Evolutionary conservation across 176 grass and related monocot species (phyloP), one percentile per base, ranked within the genome.

Genomic region (Lolium rigidum): DNA sequence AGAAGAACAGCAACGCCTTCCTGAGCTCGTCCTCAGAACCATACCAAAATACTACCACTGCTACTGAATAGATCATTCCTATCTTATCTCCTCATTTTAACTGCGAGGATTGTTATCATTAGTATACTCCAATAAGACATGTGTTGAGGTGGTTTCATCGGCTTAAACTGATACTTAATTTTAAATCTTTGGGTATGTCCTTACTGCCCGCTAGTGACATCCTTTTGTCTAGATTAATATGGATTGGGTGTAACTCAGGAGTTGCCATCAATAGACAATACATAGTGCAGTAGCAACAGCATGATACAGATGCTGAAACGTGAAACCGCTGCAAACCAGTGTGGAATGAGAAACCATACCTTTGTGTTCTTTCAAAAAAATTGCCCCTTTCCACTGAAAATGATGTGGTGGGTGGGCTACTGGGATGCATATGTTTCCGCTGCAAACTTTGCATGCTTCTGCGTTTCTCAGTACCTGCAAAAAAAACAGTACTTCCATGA

Each of bases 321-420:
- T 76, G 57, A 61, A 77, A 76, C 52, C 59, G 68, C 80, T 3
- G 16, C 7, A 50, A 74, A 83, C 24, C 22, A 79, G 20, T 15
- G 49, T 59, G 25, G 50, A 22, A 28, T 77, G 58, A 81, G 52
- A 81, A 84, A 44, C 52, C 81, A 84, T 39, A 85, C 64, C 62
- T 64, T 82, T 84, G 76, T 69, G 68, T 51, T 82, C 56, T 79
- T 86, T 52, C 56, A 55, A 73, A 65, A 16, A 83, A 43, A 43
- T 7, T 73, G 31, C 51, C n/a, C 17, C 84, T 90, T 87, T 90
- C 65, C 78, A 65, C 22, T 91, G 90, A 91, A 77, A 91, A 91
- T 85, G 86, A 88, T 91, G 82, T 22, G 26, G 35, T 38, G n/a
- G 57, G 55, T 90, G 70, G 70, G 25, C 47, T 26, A 74, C 22